Base-by-base conservation (phyloP, 768 basidiomycete genomes). In the Boletus reticulatus region DNA sequence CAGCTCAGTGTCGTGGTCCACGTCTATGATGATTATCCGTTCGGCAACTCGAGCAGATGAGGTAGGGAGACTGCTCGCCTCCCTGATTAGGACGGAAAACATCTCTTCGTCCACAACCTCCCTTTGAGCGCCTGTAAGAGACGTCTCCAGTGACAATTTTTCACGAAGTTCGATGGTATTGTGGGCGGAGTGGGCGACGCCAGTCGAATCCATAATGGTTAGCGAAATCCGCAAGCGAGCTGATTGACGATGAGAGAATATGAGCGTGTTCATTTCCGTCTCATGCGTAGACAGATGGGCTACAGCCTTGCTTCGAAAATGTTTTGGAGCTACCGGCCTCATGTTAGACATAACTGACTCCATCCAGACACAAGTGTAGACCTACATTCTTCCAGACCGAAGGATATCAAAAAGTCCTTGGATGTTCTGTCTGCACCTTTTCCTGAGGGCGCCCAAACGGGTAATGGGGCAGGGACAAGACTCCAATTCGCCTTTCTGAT, bases 91-190 rank as follows among this genome's bases (percentile, higher is more conserved):
- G 20, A 83, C 64, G 4, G 84, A 75, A 59, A 92, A 94, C 38
- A 93, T 85, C 64, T 94, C 92, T 64, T 88, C 85, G 53, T 94
- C 89, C 6, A 92, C 79, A 14, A 85, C 76, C 67, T 92, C 92
- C 50, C 76, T 77, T 64, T 92, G 90, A 1, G 86, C 87, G 24
- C 69, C 69, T 55, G 72, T 75, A 36, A 94, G 73, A 10, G 78
- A 75, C 2, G 67, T 76, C 36, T 89, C 80, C 14, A 88, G 67
- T 3, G 77, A 73, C 0, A 61, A 60, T 10, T 74, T 58, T 22
- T 76, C 72, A 10, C 64, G 46, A 20, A 56, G 44, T n/a, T 63
- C 55, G 19, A 75, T 55, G 1, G 64, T 64, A 62, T 81, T 84
- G 36, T 72, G 72, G 17, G 74, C 71, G 6, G 70, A 70, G 8